Percentiles rank a stretch among this genome's conserved stretches.
phyloP scores from a whole-genome alignment of 305 asterid genomes.

The Fraxinus baroniana region DNA sequence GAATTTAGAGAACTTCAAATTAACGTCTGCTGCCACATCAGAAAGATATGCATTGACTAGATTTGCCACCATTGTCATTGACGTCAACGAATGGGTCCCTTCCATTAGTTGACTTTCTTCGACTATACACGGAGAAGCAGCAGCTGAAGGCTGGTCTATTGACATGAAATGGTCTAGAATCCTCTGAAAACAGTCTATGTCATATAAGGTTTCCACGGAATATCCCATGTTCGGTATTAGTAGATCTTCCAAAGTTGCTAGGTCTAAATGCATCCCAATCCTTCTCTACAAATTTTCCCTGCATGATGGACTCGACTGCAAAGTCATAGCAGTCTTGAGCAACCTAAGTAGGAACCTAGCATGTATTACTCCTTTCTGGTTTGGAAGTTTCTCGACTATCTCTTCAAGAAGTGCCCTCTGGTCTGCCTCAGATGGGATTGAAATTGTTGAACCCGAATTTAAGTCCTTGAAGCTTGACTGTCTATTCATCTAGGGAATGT shows the following conservation, averaged over 20 bases:
- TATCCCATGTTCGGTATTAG: slow-evolving; percentile 74
- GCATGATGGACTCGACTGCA: slow-evolving; percentile 62
- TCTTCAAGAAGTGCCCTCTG: slow-evolving; percentile 80
- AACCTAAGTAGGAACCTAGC: slow-evolving; percentile 72
- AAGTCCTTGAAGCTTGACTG: slow-evolving; percentile 67
- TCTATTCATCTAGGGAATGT: slow-evolving; percentile 72
- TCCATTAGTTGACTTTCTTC: slow-evolving; percentile 56
- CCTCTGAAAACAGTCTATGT: slow-evolving; percentile 84
- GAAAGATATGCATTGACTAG: slow-evolving; percentile 81
- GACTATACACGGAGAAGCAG: slow-evolving; percentile 56
- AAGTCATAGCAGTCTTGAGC: slow-evolving; percentile 67
- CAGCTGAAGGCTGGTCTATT: slow-evolving; percentile 54
- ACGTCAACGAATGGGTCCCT: slow-evolving; percentile 44
- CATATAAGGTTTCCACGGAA: slow-evolving; percentile 70
- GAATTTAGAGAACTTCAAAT: slow-evolving; percentile 75
- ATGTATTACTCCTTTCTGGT: slow-evolving; percentile 59
- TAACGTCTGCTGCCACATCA: slow-evolving; percentile 76
- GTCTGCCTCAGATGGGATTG: slow-evolving; percentile 80
- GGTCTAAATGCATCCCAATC: slow-evolving; percentile 75
- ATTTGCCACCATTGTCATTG: slow-evolving; percentile 80
- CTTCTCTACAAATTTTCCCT: slow-evolving; percentile 71
- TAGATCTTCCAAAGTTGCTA: slow-evolving; percentile 67
- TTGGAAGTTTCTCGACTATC: slow-evolving; percentile 68
- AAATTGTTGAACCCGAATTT: slow-evolving; percentile 41
- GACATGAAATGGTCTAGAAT: slow-evolving; percentile 80